Evolutionary conservation across 2,329 filamentous ascomycete genomes (phyloP).

Genomic region (Emericellopsis cladophorae): DNA sequence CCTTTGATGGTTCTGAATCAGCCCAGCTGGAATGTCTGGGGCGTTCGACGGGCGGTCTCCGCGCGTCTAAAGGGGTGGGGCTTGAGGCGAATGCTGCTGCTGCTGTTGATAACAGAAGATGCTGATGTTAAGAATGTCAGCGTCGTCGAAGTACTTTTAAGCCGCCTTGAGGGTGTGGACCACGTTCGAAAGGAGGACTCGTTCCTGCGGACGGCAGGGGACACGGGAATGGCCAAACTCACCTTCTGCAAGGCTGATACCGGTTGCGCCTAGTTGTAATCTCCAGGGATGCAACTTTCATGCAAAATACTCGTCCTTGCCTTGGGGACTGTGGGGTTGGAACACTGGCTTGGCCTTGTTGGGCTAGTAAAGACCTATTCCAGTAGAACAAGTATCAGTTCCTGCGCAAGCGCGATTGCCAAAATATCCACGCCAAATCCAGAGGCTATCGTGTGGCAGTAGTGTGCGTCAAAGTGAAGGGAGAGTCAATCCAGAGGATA

Average conservation of each 20-base stretch:
- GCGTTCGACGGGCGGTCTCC: neutral
- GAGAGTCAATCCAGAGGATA: neutral
- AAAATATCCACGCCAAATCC: too few species aligned
- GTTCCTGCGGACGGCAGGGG: too few species aligned
- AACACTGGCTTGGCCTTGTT: neutral
- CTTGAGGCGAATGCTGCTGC: too few species aligned
- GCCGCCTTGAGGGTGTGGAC: too few species aligned
- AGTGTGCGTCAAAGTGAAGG: conserved; percentile 3
- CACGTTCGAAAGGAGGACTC: neutral
- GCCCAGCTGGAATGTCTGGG: neutral
- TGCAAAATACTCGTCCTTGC: conserved; percentile 1
- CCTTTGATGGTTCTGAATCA: neutral
- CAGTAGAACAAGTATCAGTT: neutral
- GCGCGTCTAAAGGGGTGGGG: neutral
- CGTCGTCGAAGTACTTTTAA: too few species aligned
- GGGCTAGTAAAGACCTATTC: neutral
- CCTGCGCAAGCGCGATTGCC: neutral
- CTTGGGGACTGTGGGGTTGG: neutral
- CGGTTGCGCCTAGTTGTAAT: neutral
- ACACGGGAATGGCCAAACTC: neutral
- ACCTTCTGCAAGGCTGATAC: neutral
- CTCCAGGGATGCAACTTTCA: neutral
- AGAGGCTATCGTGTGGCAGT: too few species aligned
- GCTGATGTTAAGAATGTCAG: too few species aligned
- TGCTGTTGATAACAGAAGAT: too few species aligned